Evolutionary conservation across 306 rosid species (phyloP), one percentile per base, ranked within the genome.

Genomic region (Senna tora): DNA sequence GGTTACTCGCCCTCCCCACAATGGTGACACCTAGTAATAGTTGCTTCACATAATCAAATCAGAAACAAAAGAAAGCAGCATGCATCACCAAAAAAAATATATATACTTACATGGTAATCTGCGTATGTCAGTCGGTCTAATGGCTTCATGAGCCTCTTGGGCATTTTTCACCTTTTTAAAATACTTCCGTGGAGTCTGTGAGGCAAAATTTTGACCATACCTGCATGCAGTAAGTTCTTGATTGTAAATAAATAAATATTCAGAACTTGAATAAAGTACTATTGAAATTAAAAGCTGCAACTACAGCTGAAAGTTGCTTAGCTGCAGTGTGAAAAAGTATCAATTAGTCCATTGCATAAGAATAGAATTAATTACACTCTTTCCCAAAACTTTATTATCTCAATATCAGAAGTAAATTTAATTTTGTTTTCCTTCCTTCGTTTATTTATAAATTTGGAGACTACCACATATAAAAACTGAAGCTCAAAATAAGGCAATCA

Each of bases 91-190:
- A 49, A 69, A 51, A 21, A 32, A 39, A 67, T 42, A 49, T 36
- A 57, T 30, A 19, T 69, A 39, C 42, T 87, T 91, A 91, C 99
- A 94, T 86, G 99, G 99, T 41, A 82, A 72, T 79, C 83, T 83
- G 72, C 69, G 72, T 71, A 94, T 86, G 83, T 94, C 95, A 19
- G 99, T 91, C 11, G 99, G 96, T 79, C 99, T 91, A 76, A 94
- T 94, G 42, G 97, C 99, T 85, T 94, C 99, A 79, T 94, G 97
- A 77, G 97, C 99, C 87, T 94, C 99, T 81, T 94, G 97, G 68
- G 99, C 97, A 86, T 91, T 94, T 90, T 94, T 94, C 76, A 94
- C 97, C 90, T 94, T 94, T 79, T 86, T 94, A 79, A 79, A 89
- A 82, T 85, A 88, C 80, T 91, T 94, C 52, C 84, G 87, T 33